Conservation (phyloP, 495 filamentous ascomycete genomes). For the Geopyxis carbonaria region DNA sequence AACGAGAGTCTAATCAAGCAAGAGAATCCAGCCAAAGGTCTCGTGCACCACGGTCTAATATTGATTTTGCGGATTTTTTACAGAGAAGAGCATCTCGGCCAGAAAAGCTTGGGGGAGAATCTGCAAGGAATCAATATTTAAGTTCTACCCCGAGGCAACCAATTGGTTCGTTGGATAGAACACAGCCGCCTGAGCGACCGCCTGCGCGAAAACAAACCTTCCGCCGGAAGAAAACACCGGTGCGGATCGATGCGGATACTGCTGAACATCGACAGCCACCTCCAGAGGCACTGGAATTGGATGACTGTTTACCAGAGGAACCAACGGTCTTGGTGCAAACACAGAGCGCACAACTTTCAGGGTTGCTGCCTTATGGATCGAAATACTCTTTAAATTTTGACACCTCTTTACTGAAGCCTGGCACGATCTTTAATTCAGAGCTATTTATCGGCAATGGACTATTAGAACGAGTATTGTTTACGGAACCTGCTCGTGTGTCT, state of each 20-base stretch:
- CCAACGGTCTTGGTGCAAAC: not conserved
- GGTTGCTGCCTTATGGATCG: conserved; percentile 14
- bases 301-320: conserved; percentile 6
- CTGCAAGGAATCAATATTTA: too few species aligned
- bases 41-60: too few species aligned
- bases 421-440: conserved; percentile 21
- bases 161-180: too few species aligned
- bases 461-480: conserved; percentile 14
- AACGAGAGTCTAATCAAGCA: too few species aligned
- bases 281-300: conserved; percentile 9
- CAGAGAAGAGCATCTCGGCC: too few species aligned
- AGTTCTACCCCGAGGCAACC: too few species aligned
- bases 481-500: conserved; percentile 19
- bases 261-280: conserved; percentile 22
- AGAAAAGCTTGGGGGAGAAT: too few species aligned
- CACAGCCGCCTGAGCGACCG: too few species aligned
- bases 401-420: conserved; percentile 15
- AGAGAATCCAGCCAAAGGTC: too few species aligned
- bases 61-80: too few species aligned
- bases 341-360: conserved; percentile 6
- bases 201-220: not conserved
- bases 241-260: conserved; percentile 18
- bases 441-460: conserved; percentile 22
- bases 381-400: conserved; percentile 62
- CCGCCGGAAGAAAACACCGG: conserved; percentile 13